Base-by-base conservation (phyloP, 2,329 filamentous ascomycete species). In the Diaporthe amygdali region DNA sequence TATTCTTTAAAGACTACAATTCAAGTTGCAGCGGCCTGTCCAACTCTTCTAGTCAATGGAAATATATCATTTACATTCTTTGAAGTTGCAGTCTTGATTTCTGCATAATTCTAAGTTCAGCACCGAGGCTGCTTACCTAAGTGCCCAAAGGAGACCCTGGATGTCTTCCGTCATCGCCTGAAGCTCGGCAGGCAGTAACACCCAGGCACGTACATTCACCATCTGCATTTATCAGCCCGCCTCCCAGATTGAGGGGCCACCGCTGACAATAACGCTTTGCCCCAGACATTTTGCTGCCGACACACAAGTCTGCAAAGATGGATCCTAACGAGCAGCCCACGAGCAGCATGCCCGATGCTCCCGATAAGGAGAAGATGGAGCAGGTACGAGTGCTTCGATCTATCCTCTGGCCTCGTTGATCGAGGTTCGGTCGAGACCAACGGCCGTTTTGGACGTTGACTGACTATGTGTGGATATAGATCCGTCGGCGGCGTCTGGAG, bases 311-410 rank as follows among this genome's bases (percentile, higher is more conserved):
- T 46, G n/a, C 71, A 82, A 64, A 46, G n/a, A 83, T 88, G 86
- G 85, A 88, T 74, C 81, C 85, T 17, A 83, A 83, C 79, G 82
- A 85, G 71, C 82, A 83, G 74, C 81, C 76, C 27, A 74, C 78
- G 25, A 79, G 44, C 30, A 81, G 27, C 80, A 80, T 80, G 75
- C 82, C 82, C 61, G 88, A 89, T 76, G 88, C 86, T 72, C 88
- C 88, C 27, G 87, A 89, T 76, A 85, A 86, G 77, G 86, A 89
- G 78, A 88, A 87, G 78, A 89, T 89, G 87, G 87, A 88, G 72
- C 85, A 88, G 84, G 87, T 85, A 78, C 77, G 66, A 37, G 44
- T 22, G 44, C 49, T 27, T 12, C 30, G 15, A 17, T 15, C 34
- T 34, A 25, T 3, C 44, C 41, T 12, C 30, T 22, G 44, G 30